phyloP scores from a whole-genome alignment of 495 filamentous ascomycete genomes.

The Neurospora sp. region DNA sequence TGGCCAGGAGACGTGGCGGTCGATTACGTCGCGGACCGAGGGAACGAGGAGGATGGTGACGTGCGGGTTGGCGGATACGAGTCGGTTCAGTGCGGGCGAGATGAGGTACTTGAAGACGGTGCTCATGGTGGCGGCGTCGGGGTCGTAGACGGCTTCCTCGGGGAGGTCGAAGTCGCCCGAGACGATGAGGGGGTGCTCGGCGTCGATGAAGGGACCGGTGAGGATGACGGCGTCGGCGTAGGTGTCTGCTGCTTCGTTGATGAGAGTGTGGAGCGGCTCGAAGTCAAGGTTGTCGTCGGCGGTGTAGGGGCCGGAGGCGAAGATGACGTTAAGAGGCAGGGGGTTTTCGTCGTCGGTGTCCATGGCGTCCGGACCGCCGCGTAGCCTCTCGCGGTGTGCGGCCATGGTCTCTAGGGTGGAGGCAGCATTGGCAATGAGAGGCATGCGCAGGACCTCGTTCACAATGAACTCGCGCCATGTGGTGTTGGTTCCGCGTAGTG shows the following conservation, averaged over 20 bases:
- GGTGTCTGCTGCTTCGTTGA: constrained; percentile 60
- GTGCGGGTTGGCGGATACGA: constrained; percentile 57
- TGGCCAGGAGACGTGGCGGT: constrained; percentile 79
- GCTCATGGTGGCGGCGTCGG: constrained; percentile 66
- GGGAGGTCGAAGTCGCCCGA: constrained; percentile 86
- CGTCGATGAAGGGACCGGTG: constrained; percentile 79
- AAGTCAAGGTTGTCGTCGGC: constrained; percentile 85
- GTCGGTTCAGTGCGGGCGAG: constrained; percentile 51
- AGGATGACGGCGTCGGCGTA: constrained; percentile 75
- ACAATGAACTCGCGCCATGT: constrained; percentile 78
- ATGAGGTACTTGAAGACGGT: constrained; percentile 78
- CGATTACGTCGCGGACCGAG: constrained; percentile 74
- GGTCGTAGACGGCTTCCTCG: constrained; percentile 53
- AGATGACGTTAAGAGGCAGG: constrained; percentile 59
- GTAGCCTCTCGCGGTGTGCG: constrained; percentile 52
- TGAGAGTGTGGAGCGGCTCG: constrained; percentile 72
- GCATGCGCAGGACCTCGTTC: constrained; percentile 61
- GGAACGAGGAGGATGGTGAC: constrained; percentile 78
- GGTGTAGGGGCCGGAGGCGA: constrained; percentile 83
- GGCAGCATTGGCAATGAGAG: constrained; percentile 58
- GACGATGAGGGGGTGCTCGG: constrained; percentile 81
- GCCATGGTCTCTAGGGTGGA: constrained; percentile 52
- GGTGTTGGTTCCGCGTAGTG: constrained; percentile 74
- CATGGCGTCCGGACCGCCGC: constrained; percentile 49
- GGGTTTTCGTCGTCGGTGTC: constrained; percentile 39